Percentiles rank a stretch among this genome's conserved stretches.
These are phyloP conservation scores for Kondoa subrosea DNA, from an alignment of 768 basidiomycete species.

Conservation along the genomic window DNA sequence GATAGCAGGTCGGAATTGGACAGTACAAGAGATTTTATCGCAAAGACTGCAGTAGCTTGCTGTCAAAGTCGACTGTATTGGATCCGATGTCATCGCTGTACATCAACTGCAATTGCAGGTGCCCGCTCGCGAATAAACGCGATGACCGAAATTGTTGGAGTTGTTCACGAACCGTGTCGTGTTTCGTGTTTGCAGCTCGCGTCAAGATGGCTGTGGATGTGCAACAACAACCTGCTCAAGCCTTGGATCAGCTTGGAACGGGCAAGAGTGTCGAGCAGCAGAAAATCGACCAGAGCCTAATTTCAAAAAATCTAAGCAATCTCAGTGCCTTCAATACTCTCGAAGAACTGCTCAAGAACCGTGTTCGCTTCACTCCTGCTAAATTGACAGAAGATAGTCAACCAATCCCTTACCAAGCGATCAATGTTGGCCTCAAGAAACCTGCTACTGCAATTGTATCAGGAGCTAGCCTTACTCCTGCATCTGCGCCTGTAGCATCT, in stretches of 20 bases:
- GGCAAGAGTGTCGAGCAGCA: not conserved
- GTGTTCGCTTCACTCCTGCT: not conserved
- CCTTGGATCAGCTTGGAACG: too few species aligned
- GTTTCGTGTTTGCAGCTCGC: too few species aligned
- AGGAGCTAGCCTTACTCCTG: not conserved
- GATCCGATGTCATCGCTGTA: too few species aligned
- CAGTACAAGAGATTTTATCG: too few species aligned
- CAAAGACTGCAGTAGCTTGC: too few species aligned
- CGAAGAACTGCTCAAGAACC: not conserved
- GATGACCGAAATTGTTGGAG: too few species aligned
- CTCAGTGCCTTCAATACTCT: not conserved
- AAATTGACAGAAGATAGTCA: not conserved
- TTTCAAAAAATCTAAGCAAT: not conserved
- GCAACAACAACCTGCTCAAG: not conserved
- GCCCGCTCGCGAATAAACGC: too few species aligned
- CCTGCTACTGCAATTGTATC: not conserved
- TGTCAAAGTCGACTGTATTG: too few species aligned
- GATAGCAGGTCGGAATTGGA: too few species aligned
- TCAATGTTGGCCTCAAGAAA: conserved; percentile 5
- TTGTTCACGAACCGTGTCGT: too few species aligned
- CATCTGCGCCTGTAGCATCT: not conserved
- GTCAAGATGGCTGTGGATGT: not conserved
- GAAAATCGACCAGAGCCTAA: not conserved
- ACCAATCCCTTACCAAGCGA: not conserved
- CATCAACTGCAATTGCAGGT: too few species aligned